Evolutionary conservation across 2,329 filamentous ascomycete genomes (phyloP), one percentile per base, ranked within the genome.

Genomic region (Eurotiales sp.): DNA sequence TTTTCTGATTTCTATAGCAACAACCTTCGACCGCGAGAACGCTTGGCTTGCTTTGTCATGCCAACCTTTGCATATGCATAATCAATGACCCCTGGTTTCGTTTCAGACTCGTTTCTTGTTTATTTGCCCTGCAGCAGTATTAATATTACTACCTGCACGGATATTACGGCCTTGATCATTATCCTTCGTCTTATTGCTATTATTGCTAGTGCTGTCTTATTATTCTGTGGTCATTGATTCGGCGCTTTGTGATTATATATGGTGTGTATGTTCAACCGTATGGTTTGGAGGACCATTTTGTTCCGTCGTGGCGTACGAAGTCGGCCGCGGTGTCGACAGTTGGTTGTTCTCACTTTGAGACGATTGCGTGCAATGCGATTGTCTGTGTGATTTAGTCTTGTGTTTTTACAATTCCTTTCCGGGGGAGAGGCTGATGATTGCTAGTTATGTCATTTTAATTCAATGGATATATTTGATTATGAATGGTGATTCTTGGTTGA

Each of bases 11-110:
- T 42, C 32, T 43, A 17, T 36, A n/a, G 11, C n/a, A 8, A 19
- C 17, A 21, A 37, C 17, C 29, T 14, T 12, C 14, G n/a, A 17
- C 29, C 43, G 22, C 15, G 25, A 29, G 21, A 47, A 10, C 15
- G 36, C 21, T 34, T 39, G 37, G 45, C 45, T 46, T 17, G 19
- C 39, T 36, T 45, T n/a, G n/a, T n/a, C n/a, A n/a, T n/a, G n/a
- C n/a, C n/a, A n/a, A n/a, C 25, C 10, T 10, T 27, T 27, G 37
- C 50, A 52, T 47, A 37, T 52, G 50, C 50, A 52, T 52, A 27
- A 52, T 42, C 37, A 43, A 46, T 47, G 50, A 52, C 44, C 34
- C 15, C 21, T 37, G 34, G 34, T 37, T 37, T n/a, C n/a, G n/a
- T n/a, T n/a, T n/a, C n/a, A 37, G 21, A 36, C 5, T 27, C 10